Conservation (phyloP, 768 basidiomycete species). For the Boletus rubropictus region DNA sequence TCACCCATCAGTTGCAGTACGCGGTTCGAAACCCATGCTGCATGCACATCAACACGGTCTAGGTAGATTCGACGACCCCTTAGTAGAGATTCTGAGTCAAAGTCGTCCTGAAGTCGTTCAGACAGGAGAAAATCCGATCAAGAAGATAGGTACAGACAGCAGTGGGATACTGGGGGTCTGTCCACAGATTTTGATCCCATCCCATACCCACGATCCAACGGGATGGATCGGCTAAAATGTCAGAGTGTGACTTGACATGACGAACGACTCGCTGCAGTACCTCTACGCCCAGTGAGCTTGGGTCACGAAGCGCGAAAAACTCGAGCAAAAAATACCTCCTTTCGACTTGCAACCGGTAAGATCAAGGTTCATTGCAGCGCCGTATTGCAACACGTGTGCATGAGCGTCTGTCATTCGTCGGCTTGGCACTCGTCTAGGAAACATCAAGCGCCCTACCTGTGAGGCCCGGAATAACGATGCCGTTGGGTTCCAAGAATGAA, state of each 20-base stretch:
- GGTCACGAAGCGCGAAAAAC: too few relatives aligned
- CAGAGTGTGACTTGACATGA: constrained; percentile 55
- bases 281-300: constrained; percentile 36
- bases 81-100: constrained; percentile 65
- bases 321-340: constrained; percentile 37
- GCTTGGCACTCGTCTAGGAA: background rate
- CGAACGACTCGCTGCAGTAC: constrained; percentile 54
- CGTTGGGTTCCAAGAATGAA: constrained; percentile 28
- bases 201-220: constrained; percentile 83
- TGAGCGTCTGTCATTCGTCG: constrained; percentile 55
- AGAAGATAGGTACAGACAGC: constrained; percentile 43
- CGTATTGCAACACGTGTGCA: constrained; percentile 72
- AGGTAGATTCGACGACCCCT: constrained; percentile 67
- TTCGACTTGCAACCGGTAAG: constrained; percentile 55
- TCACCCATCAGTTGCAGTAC: constrained; percentile 60
- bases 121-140: constrained; percentile 5
- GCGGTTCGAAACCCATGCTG: constrained; percentile 75
- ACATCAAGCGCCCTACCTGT: constrained; percentile 42
- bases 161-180: constrained; percentile 57
- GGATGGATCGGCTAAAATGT: constrained; percentile 44
- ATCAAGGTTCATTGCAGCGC: constrained; percentile 58
- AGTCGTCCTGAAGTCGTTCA: constrained; percentile 50
- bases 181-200: constrained; percentile 90
- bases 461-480: constrained; percentile 66
- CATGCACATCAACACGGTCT: constrained; percentile 76